phyloP scores from a whole-genome alignment of 345 rosid species.

The Garcia nutans region DNA sequence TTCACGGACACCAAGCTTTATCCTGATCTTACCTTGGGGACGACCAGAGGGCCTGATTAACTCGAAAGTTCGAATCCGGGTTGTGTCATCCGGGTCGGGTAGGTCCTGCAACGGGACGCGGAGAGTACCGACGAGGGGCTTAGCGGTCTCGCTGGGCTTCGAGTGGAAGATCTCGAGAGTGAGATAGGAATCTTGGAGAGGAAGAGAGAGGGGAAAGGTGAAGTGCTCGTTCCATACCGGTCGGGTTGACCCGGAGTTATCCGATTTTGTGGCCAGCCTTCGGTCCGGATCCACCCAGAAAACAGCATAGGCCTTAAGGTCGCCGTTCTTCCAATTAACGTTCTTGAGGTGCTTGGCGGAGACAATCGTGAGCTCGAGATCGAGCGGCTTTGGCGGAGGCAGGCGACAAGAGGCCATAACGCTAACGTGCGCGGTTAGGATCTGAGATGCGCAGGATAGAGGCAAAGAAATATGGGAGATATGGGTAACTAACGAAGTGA shows the following conservation, averaged over 20 bases:
- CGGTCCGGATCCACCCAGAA: conserved; percentile 48
- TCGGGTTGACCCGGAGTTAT: conserved; percentile 39
- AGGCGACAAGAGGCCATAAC: conserved; percentile 37
- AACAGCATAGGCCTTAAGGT: conserved; percentile 50
- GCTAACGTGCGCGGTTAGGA: conserved; percentile 14
- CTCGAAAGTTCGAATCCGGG: conserved; percentile 31
- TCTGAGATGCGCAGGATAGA: not conserved
- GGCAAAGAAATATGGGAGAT: not conserved
- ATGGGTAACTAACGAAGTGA: too few relatives aligned
- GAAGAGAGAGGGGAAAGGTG: conserved; percentile 31
- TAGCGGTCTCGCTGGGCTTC: conserved; percentile 47
- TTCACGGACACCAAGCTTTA: conserved; percentile 46
- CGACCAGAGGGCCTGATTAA: conserved; percentile 58
- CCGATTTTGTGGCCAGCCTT: conserved; percentile 41
- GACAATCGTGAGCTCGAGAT: conserved; percentile 49
- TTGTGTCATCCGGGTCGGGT: conserved; percentile 20
- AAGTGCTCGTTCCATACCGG: conserved; percentile 51
- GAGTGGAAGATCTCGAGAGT: conserved; percentile 60
- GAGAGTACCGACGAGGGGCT: conserved; percentile 52
- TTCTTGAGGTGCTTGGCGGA: conserved; percentile 65
- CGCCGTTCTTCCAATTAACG: conserved; percentile 57
- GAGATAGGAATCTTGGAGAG: conserved; percentile 32
- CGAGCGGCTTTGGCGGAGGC: conserved; percentile 25
- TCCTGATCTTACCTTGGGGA: conserved; percentile 54
- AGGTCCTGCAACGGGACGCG: conserved; percentile 37